Evolutionary conservation across 169 alveolate genomes (phyloP).

Genomic region (Plasmodium sp.): DNA sequence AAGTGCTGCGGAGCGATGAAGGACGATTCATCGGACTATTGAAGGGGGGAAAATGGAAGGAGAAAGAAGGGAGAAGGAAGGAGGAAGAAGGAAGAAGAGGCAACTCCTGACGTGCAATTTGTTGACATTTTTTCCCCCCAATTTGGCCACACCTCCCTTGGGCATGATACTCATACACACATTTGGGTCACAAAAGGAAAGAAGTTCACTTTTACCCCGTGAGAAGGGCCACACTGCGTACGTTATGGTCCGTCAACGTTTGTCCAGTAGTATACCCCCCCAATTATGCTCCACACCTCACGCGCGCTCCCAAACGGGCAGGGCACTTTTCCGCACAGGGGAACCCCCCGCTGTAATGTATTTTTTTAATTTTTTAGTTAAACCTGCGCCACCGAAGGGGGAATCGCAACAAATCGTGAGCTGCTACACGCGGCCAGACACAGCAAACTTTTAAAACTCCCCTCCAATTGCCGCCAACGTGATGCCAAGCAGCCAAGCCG

Average conservation of each 20-base stretch:
- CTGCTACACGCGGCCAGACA: background rate
- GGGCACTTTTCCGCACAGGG: background rate
- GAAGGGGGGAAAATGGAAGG: background rate
- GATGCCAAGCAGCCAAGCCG: background rate
- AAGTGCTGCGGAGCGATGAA: slow-evolving; percentile 50
- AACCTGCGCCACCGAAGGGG: background rate
- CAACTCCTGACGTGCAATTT: background rate
- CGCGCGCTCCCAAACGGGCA: background rate
- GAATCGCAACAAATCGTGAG: background rate
- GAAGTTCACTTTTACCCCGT: background rate
- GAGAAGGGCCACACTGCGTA: background rate
- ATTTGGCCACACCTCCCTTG: background rate
- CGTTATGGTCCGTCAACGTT: background rate
- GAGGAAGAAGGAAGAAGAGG: background rate
- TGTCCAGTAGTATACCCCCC: background rate
- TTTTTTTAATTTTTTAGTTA: background rate
- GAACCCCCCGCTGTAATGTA: background rate
- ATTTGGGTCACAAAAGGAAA: background rate
- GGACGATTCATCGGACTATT: slow-evolving; percentile 26
- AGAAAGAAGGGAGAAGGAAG: background rate
- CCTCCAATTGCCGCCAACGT: background rate
- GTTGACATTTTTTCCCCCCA: background rate
- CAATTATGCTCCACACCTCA: background rate
- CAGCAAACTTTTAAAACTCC: background rate
- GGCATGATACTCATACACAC: background rate